A percentile compares a stretch with the other conserved stretches of the same genome.
Conservation (phyloP, 1,284 basidiomycete genomes). For the Puccinia triticina region DNA sequence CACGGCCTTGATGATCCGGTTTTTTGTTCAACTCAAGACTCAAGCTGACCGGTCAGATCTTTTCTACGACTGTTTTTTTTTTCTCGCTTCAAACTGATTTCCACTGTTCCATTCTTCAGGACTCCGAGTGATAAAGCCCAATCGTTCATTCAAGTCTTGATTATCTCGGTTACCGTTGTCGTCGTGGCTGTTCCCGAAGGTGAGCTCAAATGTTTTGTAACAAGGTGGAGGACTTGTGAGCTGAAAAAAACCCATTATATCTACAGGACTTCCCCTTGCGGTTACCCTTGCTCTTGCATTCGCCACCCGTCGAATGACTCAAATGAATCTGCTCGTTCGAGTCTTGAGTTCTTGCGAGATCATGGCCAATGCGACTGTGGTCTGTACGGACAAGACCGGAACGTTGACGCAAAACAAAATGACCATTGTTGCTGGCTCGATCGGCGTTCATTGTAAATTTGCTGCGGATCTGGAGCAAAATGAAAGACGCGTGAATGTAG, state of each 20-base stretch:
- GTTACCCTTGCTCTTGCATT: slow-evolving; percentile 54
- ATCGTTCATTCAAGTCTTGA: slow-evolving; percentile 53
- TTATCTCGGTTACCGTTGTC: slow-evolving; percentile 54
- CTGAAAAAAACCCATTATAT: neutral
- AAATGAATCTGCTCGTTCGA: slow-evolving; percentile 53
- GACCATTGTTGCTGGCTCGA: slow-evolving; percentile 54
- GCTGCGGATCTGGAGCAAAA: slow-evolving; percentile 79
- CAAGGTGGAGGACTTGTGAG: neutral
- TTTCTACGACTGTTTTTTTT: neutral
- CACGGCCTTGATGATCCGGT: slow-evolving; percentile 52
- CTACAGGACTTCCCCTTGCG: slow-evolving; percentile 53
- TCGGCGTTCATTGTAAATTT: slow-evolving; percentile 80
- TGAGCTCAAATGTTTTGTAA: slow-evolving; percentile 5
- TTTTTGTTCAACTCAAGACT: slow-evolving; percentile 53
- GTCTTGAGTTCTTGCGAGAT: slow-evolving; percentile 54
- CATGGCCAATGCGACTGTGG: slow-evolving; percentile 54
- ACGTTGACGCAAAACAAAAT: slow-evolving; percentile 54
- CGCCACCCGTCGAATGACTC: slow-evolving; percentile 54
- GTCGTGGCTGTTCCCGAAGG: slow-evolving; percentile 55
- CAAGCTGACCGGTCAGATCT: slow-evolving; percentile 47
- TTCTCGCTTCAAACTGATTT: neutral
- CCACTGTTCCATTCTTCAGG: slow-evolving; percentile 16
- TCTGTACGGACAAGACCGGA: slow-evolving; percentile 54
- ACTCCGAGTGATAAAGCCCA: slow-evolving; percentile 53
- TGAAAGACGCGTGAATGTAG: slow-evolving; percentile 70